These are phyloP conservation scores for Verticillium klebahnii DNA, from an alignment of 2,329 filamentous ascomycete genomes.

Conservation along the genomic window DNA sequence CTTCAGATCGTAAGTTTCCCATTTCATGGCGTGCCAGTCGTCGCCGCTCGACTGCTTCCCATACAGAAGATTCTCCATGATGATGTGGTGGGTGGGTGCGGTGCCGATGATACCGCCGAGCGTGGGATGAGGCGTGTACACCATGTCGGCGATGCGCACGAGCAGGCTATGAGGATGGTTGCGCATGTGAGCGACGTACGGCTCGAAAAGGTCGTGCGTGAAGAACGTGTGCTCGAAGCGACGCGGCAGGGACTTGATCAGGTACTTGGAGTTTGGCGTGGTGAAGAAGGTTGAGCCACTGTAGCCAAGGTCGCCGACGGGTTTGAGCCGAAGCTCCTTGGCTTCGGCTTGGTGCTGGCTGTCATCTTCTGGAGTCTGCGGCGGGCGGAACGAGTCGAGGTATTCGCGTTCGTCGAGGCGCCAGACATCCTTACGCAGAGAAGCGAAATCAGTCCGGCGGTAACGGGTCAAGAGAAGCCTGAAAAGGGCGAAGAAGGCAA, in stretches of 20 bases:
- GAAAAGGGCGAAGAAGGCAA: constrained; percentile 28
- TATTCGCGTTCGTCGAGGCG: constrained; percentile 33
- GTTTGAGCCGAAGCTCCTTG: constrained; percentile 33
- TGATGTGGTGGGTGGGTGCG: constrained; percentile 66
- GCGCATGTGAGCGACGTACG: constrained; percentile 62
- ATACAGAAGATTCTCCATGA: constrained; percentile 72
- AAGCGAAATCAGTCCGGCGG: constrained; percentile 22
- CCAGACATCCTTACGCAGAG: constrained; percentile 23
- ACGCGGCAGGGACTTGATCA: constrained; percentile 68
- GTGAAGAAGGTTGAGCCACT: constrained; percentile 73
- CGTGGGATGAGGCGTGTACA: constrained; percentile 49
- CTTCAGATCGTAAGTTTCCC: constrained; percentile 73
- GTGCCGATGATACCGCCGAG: constrained; percentile 56
- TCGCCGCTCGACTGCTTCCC: constrained; percentile 45
- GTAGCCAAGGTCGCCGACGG: constrained; percentile 67
- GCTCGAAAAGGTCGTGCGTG: constrained; percentile 57
- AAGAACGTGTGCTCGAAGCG: constrained; percentile 69
- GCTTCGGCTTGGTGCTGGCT: constrained; percentile 44
- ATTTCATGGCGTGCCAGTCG: constrained; percentile 33
- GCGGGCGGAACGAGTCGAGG: constrained; percentile 24
- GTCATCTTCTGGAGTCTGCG: constrained; percentile 15
- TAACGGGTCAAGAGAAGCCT: constrained; percentile 23
- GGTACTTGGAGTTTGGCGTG: constrained; percentile 60
- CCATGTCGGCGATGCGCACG: constrained; percentile 67
- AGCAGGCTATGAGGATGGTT: constrained; percentile 56